Conservation (phyloP, 2,329 filamentous ascomycete genomes). For the Beauveria rudraprayagi region DNA sequence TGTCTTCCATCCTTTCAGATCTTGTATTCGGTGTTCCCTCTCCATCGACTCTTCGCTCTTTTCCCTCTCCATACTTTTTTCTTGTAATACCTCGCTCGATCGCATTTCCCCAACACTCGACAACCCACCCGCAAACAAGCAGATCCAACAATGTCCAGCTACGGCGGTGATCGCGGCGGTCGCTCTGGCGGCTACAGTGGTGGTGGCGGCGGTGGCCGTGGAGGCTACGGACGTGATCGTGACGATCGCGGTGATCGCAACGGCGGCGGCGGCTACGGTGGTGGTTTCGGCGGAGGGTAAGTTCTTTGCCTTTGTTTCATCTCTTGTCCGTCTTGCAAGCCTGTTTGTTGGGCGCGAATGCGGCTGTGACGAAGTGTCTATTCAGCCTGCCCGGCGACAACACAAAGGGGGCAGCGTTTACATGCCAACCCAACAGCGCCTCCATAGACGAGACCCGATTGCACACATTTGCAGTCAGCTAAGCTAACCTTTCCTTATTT, state of each 20-base stretch:
- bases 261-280: slow-evolving; percentile 27
- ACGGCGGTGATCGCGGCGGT: slow-evolving; percentile 27
- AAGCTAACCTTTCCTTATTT: slow-evolving; percentile 27
- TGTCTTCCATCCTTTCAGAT: neutral
- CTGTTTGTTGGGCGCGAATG: neutral
- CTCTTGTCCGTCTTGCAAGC: neutral
- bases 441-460: neutral
- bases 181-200: slow-evolving; percentile 22
- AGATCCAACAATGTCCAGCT: slow-evolving; percentile 37
- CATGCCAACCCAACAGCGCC: no score
- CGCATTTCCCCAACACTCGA: neutral
- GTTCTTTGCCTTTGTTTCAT: slow-evolving; percentile 17
- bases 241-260: slow-evolving; percentile 31
- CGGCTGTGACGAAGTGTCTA: neutral
- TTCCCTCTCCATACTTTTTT: neutral
- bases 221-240: slow-evolving; percentile 25
- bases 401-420: no score
- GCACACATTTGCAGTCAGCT: slow-evolving; percentile 20
- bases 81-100: neutral
- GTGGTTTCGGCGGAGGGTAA: slow-evolving; percentile 27
- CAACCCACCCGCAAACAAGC: neutral
- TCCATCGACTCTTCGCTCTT: neutral
- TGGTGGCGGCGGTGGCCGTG: slow-evolving; percentile 23
- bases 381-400: neutral
- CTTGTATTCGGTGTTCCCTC: neutral